Percentiles rank a stretch among this genome's conserved stretches.
Conservation (phyloP, 768 basidiomycete species). For the Leucosporidium scottii region DNA sequence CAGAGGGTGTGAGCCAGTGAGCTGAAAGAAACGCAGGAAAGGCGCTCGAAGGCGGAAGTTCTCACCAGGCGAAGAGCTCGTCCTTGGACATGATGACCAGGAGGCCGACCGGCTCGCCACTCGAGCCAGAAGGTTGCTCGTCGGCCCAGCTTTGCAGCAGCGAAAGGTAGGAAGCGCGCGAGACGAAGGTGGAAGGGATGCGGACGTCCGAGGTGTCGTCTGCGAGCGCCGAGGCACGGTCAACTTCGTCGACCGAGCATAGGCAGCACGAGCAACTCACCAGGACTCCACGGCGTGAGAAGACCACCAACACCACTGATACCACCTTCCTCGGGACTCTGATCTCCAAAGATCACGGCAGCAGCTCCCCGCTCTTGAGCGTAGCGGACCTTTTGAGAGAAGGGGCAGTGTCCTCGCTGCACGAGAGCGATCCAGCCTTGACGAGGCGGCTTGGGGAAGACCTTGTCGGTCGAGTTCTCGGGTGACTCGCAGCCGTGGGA, state of each 20-base stretch:
- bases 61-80: constrained; percentile 71
- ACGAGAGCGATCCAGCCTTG: constrained; percentile 87
- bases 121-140: constrained; percentile 20
- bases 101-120: constrained; percentile 19
- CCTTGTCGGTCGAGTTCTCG: background rate
- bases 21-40: too few relatives aligned
- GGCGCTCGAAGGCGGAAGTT: too few relatives aligned
- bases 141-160: constrained; percentile 43
- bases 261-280: constrained; percentile 46
- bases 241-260: constrained; percentile 11
- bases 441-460: background rate
- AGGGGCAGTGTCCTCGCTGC: constrained; percentile 81
- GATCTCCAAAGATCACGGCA: constrained; percentile 87
- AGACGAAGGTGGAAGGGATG: constrained; percentile 83
- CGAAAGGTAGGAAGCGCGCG: constrained; percentile 66
- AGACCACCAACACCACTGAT: constrained; percentile 64
- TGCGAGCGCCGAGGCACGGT: constrained; percentile 1
- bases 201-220: constrained; percentile 77
- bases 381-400: constrained; percentile 74
- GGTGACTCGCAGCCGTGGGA: constrained; percentile 9
- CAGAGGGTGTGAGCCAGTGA: constrained; percentile 82
- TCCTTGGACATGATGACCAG: constrained; percentile 41
- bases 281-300: constrained; percentile 80
- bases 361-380: constrained; percentile 63
- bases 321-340: constrained; percentile 48